Evolutionary conservation across 2,329 filamentous ascomycete species (phyloP).

Genomic region (Scytalidium sp.): DNA sequence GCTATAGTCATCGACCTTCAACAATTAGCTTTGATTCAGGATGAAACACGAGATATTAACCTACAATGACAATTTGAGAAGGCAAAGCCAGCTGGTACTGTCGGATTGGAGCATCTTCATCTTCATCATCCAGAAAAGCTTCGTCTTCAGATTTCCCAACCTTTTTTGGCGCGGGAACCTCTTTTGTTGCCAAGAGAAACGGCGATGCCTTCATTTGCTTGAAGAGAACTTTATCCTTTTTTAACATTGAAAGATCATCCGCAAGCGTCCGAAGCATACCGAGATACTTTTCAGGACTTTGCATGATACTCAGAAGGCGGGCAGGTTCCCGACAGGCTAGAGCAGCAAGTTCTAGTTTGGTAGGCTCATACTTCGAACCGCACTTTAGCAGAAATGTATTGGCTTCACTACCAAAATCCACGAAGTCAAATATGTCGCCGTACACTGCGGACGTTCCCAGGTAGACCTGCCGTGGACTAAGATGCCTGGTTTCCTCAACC

Average conservation of each 20-base stretch:
- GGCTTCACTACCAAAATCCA: constrained; percentile 84
- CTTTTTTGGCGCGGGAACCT: constrained; percentile 43
- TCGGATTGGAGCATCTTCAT: constrained; percentile 34
- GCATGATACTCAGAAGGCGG: constrained; percentile 74
- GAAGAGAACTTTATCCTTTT: constrained; percentile 76
- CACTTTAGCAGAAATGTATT: constrained; percentile 87
- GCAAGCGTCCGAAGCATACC: constrained; percentile 78
- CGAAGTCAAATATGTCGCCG: constrained; percentile 92
- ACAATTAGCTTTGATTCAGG: constrained; percentile 7
- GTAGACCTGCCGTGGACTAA: constrained; percentile 74
- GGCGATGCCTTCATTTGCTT: constrained; percentile 69
- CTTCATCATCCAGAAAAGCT: constrained; percentile 18
- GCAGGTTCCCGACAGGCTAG: constrained; percentile 83
- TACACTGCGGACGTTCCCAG: constrained; percentile 70
- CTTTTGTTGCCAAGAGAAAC: constrained; percentile 81
- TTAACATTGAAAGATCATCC: constrained; percentile 66
- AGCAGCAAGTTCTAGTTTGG: constrained; percentile 77
- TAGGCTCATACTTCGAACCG: constrained; percentile 89
- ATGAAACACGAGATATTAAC: background rate
- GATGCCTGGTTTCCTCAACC: constrained; percentile 43
- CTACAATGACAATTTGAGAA: constrained; percentile 64
- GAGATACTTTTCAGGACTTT: constrained; percentile 82
- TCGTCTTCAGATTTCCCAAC: constrained; percentile 12
- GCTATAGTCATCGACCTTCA: constrained; percentile 75
- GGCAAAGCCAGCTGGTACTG: constrained; percentile 72